These are phyloP conservation scores for Haberlea rhodopensis DNA, from an alignment of 257 asterid species.

Conservation along the genomic window DNA sequence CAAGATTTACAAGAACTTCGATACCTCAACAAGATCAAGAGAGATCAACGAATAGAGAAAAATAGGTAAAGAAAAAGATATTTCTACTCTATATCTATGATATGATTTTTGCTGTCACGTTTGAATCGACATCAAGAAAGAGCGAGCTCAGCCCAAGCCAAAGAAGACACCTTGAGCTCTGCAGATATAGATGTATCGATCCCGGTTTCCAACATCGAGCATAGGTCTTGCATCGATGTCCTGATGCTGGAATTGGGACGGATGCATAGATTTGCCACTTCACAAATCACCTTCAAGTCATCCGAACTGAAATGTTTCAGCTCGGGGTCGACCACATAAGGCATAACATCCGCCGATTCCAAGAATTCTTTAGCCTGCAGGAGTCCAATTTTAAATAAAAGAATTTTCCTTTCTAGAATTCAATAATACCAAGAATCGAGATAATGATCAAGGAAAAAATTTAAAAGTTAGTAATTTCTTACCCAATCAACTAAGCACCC, in stretches of 20 bases:
- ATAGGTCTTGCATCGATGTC: constrained; percentile 64
- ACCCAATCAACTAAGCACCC: constrained; percentile 93
- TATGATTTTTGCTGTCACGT: constrained; percentile 41
- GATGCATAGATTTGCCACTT: constrained; percentile 61
- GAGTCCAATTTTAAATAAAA: not conserved
- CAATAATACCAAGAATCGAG: not conserved
- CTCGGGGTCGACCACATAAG: constrained; percentile 73
- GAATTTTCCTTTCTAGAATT: not conserved
- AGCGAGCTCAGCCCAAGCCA: constrained; percentile 95
- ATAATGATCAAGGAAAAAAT: not conserved
- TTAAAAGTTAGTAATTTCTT: constrained; percentile 13
- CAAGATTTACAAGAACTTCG: constrained; percentile 38
- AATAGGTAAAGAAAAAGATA: constrained; percentile 9
- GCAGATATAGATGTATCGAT: constrained; percentile 73
- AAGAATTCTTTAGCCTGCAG: constrained; percentile 81
- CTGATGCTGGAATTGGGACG: constrained; percentile 46
- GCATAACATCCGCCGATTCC: constrained; percentile 49
- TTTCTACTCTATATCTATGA: constrained; percentile 17
- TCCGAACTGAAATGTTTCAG: constrained; percentile 71
- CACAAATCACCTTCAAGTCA: constrained; percentile 71
- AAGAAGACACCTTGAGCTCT: constrained; percentile 69
- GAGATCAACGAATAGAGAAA: constrained; percentile 8
- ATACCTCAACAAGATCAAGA: constrained; percentile 18
- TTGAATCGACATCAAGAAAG: constrained; percentile 46
- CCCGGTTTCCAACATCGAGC: constrained; percentile 59